Evolutionary conservation across 768 basidiomycete genomes (phyloP).

Genomic region (Cystobasidium tubakii): DNA sequence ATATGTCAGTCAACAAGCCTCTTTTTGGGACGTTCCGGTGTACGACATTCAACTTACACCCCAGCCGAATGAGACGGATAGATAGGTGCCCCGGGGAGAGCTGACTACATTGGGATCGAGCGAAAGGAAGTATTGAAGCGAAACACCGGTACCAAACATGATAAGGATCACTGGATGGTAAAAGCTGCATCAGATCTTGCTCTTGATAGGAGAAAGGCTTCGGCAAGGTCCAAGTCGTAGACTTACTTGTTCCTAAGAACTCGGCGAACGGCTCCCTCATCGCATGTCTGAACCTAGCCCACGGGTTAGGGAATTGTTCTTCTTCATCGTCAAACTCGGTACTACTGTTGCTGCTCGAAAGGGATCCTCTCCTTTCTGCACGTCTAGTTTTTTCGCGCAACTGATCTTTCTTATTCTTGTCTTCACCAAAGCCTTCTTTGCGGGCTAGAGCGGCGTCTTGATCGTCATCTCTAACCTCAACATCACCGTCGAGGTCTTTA

Average conservation of each 20-base stretch:
- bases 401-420: not conserved
- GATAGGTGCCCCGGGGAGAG: conserved; percentile 17
- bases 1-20: too few relatives aligned
- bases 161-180: conserved; percentile 13
- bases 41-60: conserved; percentile 18
- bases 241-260: conserved; percentile 35
- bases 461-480: conserved; percentile 20
- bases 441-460: not conserved
- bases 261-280: conserved; percentile 37
- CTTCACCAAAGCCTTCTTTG: conserved; percentile 24
- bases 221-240: too few relatives aligned
- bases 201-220: not conserved
- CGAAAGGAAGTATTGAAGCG: conserved; percentile 37
- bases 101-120: conserved; percentile 23
- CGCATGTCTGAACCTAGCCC: conserved; percentile 33
- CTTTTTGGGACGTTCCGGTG: too few relatives aligned
- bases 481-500: not conserved
- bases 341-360: conserved; percentile 2
- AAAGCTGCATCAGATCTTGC: conserved; percentile 8
- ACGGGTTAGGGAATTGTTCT: conserved; percentile 28
- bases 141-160: conserved; percentile 36
- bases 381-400: not conserved
- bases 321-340: conserved; percentile 24
- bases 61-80: conserved; percentile 36
- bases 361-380: conserved; percentile 4